Base-by-base conservation (phyloP, 805 yeast genomes). In the Cyberlindnera sargentensis region DNA sequence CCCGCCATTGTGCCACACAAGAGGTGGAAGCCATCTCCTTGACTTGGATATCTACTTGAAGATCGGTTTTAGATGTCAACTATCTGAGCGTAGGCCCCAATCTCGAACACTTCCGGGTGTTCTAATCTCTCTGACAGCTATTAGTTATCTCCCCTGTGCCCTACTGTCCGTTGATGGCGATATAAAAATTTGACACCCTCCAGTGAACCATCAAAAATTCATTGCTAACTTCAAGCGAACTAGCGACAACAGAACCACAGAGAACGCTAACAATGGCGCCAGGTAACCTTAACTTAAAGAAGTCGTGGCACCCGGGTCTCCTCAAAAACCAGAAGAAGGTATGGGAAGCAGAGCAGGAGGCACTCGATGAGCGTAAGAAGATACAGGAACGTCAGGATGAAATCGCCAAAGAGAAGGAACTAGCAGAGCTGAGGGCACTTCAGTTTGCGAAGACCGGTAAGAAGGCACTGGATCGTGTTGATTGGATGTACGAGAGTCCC, bases 261-360 rank as follows among this genome's bases (percentile, higher is more conserved):
- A 28, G 30, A 7, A 28, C 20, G 20, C 20, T 15, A 30, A 6
- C 26, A n/a, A 70, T 69, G 74, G 73, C 71, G 60, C 85, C 89
- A 1, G 86, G 89, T 5, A 96, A 90, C 62, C 71, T 91, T 49
- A 91, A 91, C 60, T 64, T 90, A 44, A 84, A 91, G 66, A 91
- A 91, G 61, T 91, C 98, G 48, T 91, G 98, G 99, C 88, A 91
- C 62, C 97, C 99, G 3, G 90, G 84, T 38, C 70, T 87, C 40
- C 68, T 85, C 58, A 85, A 83, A 60, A 91, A 91, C 69, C 88
- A 82, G 64, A 82, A 81, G 51, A 84, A 82, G 56, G 90, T 91
- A 31, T 84, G 95, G 91, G 72, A 79, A 50, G 72, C 70, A 42
- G 97, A 93, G 57, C 89, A 86, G 57, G 82, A 82, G 34, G 80